phyloP scores from a whole-genome alignment of 2,329 filamentous ascomycete genomes.

The Fusarium armeniacum region DNA sequence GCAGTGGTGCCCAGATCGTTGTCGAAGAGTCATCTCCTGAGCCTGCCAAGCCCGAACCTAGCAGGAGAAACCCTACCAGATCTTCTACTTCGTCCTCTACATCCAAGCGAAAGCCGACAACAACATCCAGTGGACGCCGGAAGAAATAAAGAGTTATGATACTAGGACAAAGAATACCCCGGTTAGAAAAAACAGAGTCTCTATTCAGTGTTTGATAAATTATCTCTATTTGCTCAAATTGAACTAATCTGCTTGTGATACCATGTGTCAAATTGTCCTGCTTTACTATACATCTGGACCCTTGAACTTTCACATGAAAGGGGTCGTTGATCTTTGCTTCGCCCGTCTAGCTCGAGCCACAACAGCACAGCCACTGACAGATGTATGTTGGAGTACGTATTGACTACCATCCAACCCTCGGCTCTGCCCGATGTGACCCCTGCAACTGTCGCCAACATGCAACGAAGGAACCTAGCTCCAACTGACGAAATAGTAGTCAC shows the following conservation, averaged over 20 bases:
- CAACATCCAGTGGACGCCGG: constrained; percentile 51
- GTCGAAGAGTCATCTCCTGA: constrained; percentile 52
- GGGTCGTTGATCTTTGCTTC: background rate
- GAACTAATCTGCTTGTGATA: background rate
- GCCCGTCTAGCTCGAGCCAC: constrained; percentile 26
- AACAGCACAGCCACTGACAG: constrained; percentile 21
- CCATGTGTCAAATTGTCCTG: background rate
- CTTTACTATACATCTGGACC: background rate
- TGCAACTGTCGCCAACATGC: constrained; percentile 33
- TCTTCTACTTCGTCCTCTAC: constrained; percentile 51
- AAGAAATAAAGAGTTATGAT: constrained; percentile 51
- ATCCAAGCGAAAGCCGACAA: constrained; percentile 58
- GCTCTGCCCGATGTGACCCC: constrained; percentile 47
- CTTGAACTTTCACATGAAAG: constrained; percentile 34
- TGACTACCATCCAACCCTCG: constrained; percentile 37
- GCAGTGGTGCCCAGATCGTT: constrained; percentile 56
- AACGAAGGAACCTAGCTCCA: constrained; percentile 17
- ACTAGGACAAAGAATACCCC: constrained; percentile 27
- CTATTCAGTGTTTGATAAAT: constrained; percentile 31
- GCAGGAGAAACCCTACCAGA: constrained; percentile 58
- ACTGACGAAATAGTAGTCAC: constrained; percentile 41
- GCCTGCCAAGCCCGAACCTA: constrained; percentile 44
- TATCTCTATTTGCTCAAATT: constrained; percentile 20
- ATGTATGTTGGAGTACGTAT: constrained; percentile 28
- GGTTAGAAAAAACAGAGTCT: constrained; percentile 18